Conservation (phyloP, 345 rosid genomes). For the Sisymbrium altissimum region DNA sequence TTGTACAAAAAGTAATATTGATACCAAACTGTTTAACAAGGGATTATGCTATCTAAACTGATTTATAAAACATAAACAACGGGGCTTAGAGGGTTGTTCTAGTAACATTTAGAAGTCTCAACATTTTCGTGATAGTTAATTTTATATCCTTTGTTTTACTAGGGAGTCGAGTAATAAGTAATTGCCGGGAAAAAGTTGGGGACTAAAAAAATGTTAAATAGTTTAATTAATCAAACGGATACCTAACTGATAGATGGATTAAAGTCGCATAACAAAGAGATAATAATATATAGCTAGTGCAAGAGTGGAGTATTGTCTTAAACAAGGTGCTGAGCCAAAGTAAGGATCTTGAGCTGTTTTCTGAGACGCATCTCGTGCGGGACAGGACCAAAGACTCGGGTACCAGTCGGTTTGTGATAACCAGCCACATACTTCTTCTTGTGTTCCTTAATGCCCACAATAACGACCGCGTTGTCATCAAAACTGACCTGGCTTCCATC, state of each 20-base stretch:
- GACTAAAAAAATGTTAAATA: neutral
- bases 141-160: neutral
- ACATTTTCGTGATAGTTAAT: neutral
- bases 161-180: neutral
- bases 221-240: neutral
- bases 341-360: slow-evolving; percentile 72
- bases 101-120: neutral
- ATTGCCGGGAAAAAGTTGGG: neutral
- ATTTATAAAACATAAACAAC: neutral
- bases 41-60: neutral
- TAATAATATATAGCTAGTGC: neutral
- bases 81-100: neutral
- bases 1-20: neutral
- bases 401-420: slow-evolving; percentile 59
- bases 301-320: slow-evolving; percentile 27
- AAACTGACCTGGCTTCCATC: slow-evolving; percentile 86
- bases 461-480: slow-evolving; percentile 82
- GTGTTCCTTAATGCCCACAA: slow-evolving; percentile 45
- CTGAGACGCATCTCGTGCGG: slow-evolving; percentile 78
- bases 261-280: neutral
- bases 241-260: neutral
- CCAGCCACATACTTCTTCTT: neutral
- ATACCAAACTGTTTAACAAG: neutral
- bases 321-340: slow-evolving; percentile 71
- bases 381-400: slow-evolving; percentile 78